Evolutionary conservation across 2,329 filamentous ascomycete species (phyloP).

Genomic region (Zymoseptoria tritici): DNA sequence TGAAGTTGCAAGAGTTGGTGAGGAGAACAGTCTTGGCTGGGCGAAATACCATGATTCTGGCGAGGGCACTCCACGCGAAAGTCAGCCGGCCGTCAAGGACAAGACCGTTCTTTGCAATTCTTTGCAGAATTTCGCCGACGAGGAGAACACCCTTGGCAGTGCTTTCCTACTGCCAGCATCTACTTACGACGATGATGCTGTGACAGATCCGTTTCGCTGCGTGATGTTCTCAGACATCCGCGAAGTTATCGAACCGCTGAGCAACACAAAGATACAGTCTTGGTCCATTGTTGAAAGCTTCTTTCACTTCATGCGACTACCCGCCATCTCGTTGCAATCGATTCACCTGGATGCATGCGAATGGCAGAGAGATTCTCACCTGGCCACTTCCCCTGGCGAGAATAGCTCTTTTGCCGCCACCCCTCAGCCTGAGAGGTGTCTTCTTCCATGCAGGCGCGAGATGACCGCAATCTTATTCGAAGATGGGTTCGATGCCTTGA

Average conservation of each 20-base stretch:
- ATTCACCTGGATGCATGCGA: slow-evolving; percentile 27
- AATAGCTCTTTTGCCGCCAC: background rate
- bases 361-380: slow-evolving; percentile 7
- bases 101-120: background rate
- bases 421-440: background rate
- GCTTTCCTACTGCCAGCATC: slow-evolving; percentile 43
- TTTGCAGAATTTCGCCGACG: slow-evolving; percentile 34
- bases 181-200: slow-evolving; percentile 62
- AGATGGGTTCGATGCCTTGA: slow-evolving; percentile 3
- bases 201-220: slow-evolving; percentile 66
- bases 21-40: slow-evolving; percentile 66
- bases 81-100: slow-evolving; percentile 30
- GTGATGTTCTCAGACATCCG: slow-evolving; percentile 72
- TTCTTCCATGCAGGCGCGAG: slow-evolving; percentile 3
- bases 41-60: slow-evolving; percentile 34
- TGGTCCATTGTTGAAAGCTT: slow-evolving; percentile 60
- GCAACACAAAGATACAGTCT: slow-evolving; percentile 30
- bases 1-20: slow-evolving; percentile 71
- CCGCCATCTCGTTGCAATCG: slow-evolving; percentile 47
- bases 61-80: slow-evolving; percentile 14
- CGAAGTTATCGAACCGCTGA: slow-evolving; percentile 47
- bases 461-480: slow-evolving; percentile 11
- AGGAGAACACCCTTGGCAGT: slow-evolving; percentile 45
- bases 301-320: slow-evolving; percentile 38
- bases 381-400: background rate